phyloP scores from a whole-genome alignment of 169 alveolate genomes.

The Plasmodium coatneyi region DNA sequence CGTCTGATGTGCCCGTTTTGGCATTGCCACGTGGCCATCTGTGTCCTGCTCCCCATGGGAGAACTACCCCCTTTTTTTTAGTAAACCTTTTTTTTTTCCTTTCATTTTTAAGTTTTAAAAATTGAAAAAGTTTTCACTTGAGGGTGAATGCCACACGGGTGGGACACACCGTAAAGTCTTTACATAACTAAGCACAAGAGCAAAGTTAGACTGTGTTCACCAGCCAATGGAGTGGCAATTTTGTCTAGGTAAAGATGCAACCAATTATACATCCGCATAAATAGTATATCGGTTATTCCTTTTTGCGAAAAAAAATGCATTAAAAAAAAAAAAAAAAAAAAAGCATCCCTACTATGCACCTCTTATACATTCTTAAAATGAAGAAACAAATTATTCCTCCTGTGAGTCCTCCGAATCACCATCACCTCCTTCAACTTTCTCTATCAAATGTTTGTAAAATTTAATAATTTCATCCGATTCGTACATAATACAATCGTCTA shows the following conservation, averaged over 20 bases:
- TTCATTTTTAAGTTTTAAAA: not conserved
- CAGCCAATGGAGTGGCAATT: not conserved
- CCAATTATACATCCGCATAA: not conserved
- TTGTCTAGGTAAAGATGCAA: not conserved
- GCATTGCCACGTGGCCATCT: not conserved
- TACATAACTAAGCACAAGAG: not conserved
- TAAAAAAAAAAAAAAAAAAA: not conserved
- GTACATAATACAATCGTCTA: constrained; percentile 17
- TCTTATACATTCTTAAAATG: too few species aligned
- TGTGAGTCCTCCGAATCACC: not conserved
- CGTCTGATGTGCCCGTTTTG: not conserved
- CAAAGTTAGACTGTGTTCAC: not conserved
- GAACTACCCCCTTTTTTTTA: not conserved
- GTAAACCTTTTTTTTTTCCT: not conserved
- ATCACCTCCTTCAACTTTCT: not conserved
- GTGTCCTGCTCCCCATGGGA: not conserved
- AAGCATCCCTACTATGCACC: too few species aligned
- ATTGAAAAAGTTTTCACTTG: not conserved
- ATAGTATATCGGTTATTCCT: not conserved
- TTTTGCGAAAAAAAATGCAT: not conserved
- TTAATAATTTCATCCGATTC: constrained; percentile 59
- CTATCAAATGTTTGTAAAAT: constrained; percentile 15
- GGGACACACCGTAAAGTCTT: not conserved
- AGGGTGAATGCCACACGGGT: not conserved
- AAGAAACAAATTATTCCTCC: not conserved